Conservation (phyloP, 2,329 filamentous ascomycete species). For the Lasiodiplodia sp. region DNA sequence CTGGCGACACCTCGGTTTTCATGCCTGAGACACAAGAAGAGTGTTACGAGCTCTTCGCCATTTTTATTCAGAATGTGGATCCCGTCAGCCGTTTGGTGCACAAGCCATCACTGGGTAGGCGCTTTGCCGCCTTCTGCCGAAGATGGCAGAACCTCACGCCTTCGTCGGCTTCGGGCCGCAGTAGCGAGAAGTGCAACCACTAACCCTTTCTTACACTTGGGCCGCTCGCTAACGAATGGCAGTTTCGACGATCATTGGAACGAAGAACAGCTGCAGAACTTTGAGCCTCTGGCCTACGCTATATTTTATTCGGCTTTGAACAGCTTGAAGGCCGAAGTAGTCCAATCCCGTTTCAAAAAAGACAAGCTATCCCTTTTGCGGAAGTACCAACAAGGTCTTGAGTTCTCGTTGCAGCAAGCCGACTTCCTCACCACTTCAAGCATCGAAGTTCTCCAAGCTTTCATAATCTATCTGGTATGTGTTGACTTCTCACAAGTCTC, state of each 20-base stretch:
- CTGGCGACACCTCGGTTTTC: conserved; percentile 18
- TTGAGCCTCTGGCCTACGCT: conserved; percentile 45
- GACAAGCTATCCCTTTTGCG: conserved; percentile 43
- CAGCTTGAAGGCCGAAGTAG: conserved; percentile 41
- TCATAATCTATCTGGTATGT: conserved; percentile 44
- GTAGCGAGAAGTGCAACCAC: conserved; percentile 13
- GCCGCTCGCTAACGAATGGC: neutral
- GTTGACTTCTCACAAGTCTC: neutral
- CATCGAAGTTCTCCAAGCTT: conserved; percentile 47
- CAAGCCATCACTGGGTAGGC: conserved; percentile 24
- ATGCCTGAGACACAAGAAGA: conserved; percentile 26
- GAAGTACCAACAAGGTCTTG: conserved; percentile 44
- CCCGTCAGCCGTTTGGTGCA: conserved; percentile 29
- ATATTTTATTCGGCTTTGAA: conserved; percentile 48
- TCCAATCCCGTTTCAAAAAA: conserved; percentile 42
- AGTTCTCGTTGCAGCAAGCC: conserved; percentile 45
- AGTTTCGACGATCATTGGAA: conserved; percentile 20
- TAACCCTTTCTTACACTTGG: neutral
- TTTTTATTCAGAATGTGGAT: conserved; percentile 26
- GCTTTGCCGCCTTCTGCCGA: conserved; percentile 23
- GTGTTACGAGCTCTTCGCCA: conserved; percentile 23
- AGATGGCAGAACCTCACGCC: conserved; percentile 21
- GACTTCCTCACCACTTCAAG: conserved; percentile 48
- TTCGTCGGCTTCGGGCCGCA: conserved; percentile 22
- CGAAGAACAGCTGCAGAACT: conserved; percentile 26